Evolutionary conservation across 2,329 filamentous ascomycete species (phyloP).

Genomic region (Paracoccidioides lutzii): DNA sequence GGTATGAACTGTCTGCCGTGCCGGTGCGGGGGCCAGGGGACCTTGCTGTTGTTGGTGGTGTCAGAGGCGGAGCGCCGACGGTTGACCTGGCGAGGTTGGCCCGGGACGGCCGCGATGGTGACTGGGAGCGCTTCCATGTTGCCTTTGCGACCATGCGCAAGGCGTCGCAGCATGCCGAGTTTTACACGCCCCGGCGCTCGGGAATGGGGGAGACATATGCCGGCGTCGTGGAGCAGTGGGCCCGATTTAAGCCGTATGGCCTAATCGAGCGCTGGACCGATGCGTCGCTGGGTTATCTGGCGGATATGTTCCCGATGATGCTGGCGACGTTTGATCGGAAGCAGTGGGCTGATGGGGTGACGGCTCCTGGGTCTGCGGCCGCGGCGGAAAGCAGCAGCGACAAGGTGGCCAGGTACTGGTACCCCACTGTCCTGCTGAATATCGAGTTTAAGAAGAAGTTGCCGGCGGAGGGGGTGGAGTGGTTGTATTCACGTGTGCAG

Average conservation of each 20-base stretch:
- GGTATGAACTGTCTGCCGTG: slow-evolving; percentile 39
- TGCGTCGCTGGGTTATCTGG: slow-evolving; percentile 50
- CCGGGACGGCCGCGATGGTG: slow-evolving; percentile 29
- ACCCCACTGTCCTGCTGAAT: slow-evolving; percentile 62
- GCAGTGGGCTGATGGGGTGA: slow-evolving; percentile 10
- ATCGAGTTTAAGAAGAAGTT: slow-evolving; percentile 64
- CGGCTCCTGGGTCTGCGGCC: slow-evolving; percentile 12
- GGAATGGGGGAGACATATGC: slow-evolving; percentile 19
- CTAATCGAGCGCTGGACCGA: slow-evolving; percentile 46
- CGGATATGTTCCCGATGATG: slow-evolving; percentile 57
- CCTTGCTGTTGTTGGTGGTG: no score
- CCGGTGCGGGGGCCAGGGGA: slow-evolving; percentile 21
- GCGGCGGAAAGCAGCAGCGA: slow-evolving; percentile 20
- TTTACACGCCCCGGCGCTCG: slow-evolving; percentile 35
- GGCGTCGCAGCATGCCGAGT: slow-evolving; percentile 39
- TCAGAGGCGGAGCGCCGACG: background rate
- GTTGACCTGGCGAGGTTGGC: slow-evolving; percentile 26
- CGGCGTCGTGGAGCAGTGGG: slow-evolving; percentile 50
- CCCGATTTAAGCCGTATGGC: slow-evolving; percentile 41
- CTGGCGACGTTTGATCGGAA: slow-evolving; percentile 38
- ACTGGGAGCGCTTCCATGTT: slow-evolving; percentile 33
- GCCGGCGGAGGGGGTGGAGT: slow-evolving; percentile 55
- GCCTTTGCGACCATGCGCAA: slow-evolving; percentile 28
- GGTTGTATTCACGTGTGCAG: slow-evolving; percentile 53
- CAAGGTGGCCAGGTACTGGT: slow-evolving; percentile 45